A percentile compares a stretch with the other conserved stretches of the same genome.
These are phyloP conservation scores for Pythium monospermum DNA, from an alignment of 352 stramenopile species.

Conservation along the genomic window DNA sequence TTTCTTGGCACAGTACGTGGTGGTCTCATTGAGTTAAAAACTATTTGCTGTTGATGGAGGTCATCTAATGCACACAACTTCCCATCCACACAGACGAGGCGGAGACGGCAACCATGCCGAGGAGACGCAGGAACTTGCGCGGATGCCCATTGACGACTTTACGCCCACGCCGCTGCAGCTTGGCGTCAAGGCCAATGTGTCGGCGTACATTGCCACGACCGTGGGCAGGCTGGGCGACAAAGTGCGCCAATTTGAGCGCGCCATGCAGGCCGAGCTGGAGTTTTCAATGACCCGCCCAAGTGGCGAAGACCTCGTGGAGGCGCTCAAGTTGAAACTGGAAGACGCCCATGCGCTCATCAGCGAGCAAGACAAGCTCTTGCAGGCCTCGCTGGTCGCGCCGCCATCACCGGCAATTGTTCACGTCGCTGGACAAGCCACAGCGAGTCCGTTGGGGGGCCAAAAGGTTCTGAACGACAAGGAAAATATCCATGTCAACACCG, in stretches of 20 bases:
- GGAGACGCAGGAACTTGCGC: slow-evolving; percentile 44
- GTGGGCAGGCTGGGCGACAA: slow-evolving; percentile 44
- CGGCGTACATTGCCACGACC: slow-evolving; percentile 42
- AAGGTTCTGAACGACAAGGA: slow-evolving; percentile 12
- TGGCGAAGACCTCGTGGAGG: slow-evolving; percentile 26
- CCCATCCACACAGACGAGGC: slow-evolving; percentile 35
- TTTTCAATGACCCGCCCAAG: slow-evolving; percentile 15
- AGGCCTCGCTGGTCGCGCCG: slow-evolving; percentile 37
- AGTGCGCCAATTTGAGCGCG: slow-evolving; percentile 48
- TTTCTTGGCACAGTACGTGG: slow-evolving; percentile 65
- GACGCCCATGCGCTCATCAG: slow-evolving; percentile 57
- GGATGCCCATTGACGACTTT: slow-evolving; percentile 60
- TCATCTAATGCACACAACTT: too few relatives aligned
- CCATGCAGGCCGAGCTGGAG: slow-evolving; percentile 51
- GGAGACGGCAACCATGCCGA: slow-evolving; percentile 33
- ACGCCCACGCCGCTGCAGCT: slow-evolving; percentile 58
- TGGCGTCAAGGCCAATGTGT: slow-evolving; percentile 51
- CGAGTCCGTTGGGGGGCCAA: background rate
- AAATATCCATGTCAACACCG: slow-evolving; percentile 21
- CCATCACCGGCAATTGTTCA: too few relatives aligned
- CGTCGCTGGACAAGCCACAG: background rate
- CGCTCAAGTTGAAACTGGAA: slow-evolving; percentile 56
- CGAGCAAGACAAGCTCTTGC: slow-evolving; percentile 67
- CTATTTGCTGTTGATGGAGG: too few relatives aligned
- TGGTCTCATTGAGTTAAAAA: background rate